Conservation (phyloP, 495 filamentous ascomycete species). For the Penicillium daleae region DNA sequence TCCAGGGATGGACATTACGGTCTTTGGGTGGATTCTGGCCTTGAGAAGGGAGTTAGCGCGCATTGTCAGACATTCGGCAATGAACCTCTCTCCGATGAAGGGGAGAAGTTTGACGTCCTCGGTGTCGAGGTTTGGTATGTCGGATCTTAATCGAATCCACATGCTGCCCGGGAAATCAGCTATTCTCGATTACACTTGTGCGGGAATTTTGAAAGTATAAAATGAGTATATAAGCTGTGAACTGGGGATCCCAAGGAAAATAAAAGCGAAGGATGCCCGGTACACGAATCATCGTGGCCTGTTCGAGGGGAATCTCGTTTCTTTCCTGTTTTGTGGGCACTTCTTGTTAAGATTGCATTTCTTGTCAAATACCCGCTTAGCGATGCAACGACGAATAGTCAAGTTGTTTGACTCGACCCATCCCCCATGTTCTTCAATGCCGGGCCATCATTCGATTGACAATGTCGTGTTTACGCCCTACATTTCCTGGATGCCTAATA, state of each 20-base stretch:
- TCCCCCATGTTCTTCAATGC: not conserved
- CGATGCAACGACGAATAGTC: slow-evolving; percentile 7
- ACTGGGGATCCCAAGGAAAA: no score
- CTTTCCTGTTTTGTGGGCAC: not conserved
- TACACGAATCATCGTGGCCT: not conserved
- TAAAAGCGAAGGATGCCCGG: not conserved
- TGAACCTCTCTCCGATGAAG: slow-evolving; percentile 92
- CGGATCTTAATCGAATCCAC: slow-evolving; percentile 36
- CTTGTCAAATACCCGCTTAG: slow-evolving; percentile 25
- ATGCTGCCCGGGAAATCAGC: not conserved
- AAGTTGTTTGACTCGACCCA: slow-evolving; percentile 2
- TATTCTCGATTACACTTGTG: not conserved
- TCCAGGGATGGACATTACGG: slow-evolving; percentile 84
- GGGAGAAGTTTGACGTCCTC: slow-evolving; percentile 87
- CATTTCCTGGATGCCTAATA: no score
- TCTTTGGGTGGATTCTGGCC: slow-evolving; percentile 87
- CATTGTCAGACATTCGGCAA: slow-evolving; percentile 91
- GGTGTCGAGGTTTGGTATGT: slow-evolving; percentile 94
- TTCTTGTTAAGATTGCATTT: slow-evolving; percentile 15
- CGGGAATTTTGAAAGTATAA: not conserved
- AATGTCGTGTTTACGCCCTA: no score
- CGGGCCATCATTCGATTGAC: not conserved
- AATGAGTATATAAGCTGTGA: slow-evolving; percentile 16
- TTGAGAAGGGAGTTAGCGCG: slow-evolving; percentile 83
- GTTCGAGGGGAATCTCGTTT: not conserved